phyloP scores from a whole-genome alignment of 75 land plant species.

The Larix kaempferi region DNA sequence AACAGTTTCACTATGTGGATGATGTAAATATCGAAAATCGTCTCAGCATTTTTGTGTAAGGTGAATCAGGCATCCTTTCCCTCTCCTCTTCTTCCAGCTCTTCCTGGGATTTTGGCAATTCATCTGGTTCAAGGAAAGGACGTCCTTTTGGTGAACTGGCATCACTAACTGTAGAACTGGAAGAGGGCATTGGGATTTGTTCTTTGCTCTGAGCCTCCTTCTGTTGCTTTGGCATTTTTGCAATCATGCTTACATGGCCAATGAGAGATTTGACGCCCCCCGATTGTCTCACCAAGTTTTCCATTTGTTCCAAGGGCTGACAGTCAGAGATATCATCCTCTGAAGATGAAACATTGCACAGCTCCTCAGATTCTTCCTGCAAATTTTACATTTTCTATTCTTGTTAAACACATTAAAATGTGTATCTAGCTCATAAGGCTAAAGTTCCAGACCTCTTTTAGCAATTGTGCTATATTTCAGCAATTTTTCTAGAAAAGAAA shows the following conservation, averaged over 20 bases:
- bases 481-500: background rate
- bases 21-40: background rate
- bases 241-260: conserved; percentile 43
- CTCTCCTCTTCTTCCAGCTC: conserved; percentile 34
- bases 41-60: conserved; percentile 66
- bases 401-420: background rate
- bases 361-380: background rate
- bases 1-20: background rate
- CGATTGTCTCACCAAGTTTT: conserved; percentile 58
- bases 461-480: background rate
- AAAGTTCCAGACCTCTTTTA: background rate
- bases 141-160: conserved; percentile 14
- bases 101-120: conserved; percentile 40
- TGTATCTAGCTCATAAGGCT: background rate
- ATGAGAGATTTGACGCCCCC: conserved; percentile 64
- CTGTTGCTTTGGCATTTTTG: conserved; percentile 21
- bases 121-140: conserved; percentile 50
- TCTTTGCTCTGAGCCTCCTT: conserved; percentile 9
- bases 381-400: background rate
- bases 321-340: background rate
- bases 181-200: background rate
- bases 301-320: conserved; percentile 40
- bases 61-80: conserved; percentile 78
- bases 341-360: background rate
- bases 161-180: background rate